Percentiles rank a stretch among this genome's conserved stretches.
Evolutionary conservation across 257 asterid species (phyloP).

Genomic region (Solanum rostratum): DNA sequence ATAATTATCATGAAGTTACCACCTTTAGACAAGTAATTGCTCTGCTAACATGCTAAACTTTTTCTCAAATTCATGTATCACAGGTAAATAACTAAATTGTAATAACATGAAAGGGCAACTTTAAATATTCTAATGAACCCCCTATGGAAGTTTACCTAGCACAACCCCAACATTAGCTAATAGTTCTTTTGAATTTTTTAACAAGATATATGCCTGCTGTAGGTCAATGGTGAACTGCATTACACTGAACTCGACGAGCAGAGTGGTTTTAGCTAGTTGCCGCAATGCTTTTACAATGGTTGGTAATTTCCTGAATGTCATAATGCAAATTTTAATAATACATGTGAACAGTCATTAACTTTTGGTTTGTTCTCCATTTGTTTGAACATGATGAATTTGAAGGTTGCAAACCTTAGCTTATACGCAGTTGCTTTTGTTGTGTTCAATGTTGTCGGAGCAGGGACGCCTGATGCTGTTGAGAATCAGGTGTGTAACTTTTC

Average conservation of each 20-base stretch:
- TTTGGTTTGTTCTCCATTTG: not conserved
- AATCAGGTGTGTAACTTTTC: slow-evolving; percentile 41
- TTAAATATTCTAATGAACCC: not conserved
- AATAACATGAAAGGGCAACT: not conserved
- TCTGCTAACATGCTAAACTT: not conserved
- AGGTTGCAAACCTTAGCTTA: slow-evolving; percentile 87
- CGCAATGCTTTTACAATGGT: slow-evolving; percentile 96
- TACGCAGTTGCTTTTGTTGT: slow-evolving; percentile 70
- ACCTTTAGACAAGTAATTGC: not conserved
- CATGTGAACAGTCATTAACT: not conserved
- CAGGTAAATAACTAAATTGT: not conserved
- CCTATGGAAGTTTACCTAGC: not conserved
- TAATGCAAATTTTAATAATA: not conserved
- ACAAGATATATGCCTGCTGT: slow-evolving; percentile 1
- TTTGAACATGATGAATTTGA: slow-evolving; percentile 2
- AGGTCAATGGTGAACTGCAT: slow-evolving; percentile 99
- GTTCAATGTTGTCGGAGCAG: slow-evolving; percentile 37
- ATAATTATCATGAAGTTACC: not conserved
- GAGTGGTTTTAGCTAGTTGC: slow-evolving; percentile 91
- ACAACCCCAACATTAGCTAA: not conserved
- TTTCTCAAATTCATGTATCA: not conserved
- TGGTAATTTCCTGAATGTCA: slow-evolving; percentile 10
- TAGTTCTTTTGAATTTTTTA: not conserved
- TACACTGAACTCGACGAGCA: slow-evolving; percentile 76
- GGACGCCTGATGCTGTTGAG: slow-evolving; percentile 38